Evolutionary conservation across 2,329 filamentous ascomycete genomes (phyloP).

Genomic region (Colletotrichum incanum): DNA sequence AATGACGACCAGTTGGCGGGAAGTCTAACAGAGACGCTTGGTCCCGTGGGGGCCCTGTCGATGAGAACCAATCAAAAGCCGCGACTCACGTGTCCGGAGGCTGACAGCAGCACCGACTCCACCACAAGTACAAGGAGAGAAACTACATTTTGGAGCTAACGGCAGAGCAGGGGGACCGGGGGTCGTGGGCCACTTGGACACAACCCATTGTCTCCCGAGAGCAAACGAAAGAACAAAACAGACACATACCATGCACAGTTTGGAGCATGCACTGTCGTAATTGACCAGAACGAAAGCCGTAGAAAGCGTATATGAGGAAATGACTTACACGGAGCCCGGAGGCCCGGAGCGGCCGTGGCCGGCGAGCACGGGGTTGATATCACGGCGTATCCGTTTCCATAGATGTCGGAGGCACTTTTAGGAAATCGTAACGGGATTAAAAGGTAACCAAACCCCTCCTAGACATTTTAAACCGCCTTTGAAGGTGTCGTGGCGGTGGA

Average conservation of each 20-base stretch:
- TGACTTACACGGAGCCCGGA: slow-evolving; percentile 41
- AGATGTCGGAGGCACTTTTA: slow-evolving; percentile 25
- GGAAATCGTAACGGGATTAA: background rate
- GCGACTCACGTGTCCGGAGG: slow-evolving; percentile 40
- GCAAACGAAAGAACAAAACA: slow-evolving; percentile 36
- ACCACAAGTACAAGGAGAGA: slow-evolving; percentile 30
- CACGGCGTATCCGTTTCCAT: slow-evolving; percentile 3
- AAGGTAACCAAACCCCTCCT: no score
- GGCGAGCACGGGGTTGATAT: slow-evolving; percentile 35
- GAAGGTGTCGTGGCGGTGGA: slow-evolving; percentile 24
- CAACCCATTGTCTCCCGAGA: slow-evolving; percentile 39
- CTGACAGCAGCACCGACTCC: slow-evolving; percentile 42
- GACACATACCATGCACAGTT: slow-evolving; percentile 20
- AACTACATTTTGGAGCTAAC: slow-evolving; percentile 43
- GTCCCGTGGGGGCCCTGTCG: slow-evolving; percentile 33
- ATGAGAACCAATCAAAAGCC: slow-evolving; percentile 31
- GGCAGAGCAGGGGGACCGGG: slow-evolving; percentile 42
- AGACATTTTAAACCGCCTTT: slow-evolving; percentile 13
- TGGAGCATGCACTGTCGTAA: slow-evolving; percentile 13
- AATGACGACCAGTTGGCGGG: slow-evolving; percentile 32
- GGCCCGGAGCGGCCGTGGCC: slow-evolving; percentile 23
- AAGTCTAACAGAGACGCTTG: slow-evolving; percentile 39
- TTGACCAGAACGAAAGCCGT: background rate
- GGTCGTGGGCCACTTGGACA: slow-evolving; percentile 43
- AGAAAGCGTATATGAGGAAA: slow-evolving; percentile 13